These are phyloP conservation scores for Barnettozyma siamensis DNA, from an alignment of 805 yeast genomes.

Conservation along the genomic window DNA sequence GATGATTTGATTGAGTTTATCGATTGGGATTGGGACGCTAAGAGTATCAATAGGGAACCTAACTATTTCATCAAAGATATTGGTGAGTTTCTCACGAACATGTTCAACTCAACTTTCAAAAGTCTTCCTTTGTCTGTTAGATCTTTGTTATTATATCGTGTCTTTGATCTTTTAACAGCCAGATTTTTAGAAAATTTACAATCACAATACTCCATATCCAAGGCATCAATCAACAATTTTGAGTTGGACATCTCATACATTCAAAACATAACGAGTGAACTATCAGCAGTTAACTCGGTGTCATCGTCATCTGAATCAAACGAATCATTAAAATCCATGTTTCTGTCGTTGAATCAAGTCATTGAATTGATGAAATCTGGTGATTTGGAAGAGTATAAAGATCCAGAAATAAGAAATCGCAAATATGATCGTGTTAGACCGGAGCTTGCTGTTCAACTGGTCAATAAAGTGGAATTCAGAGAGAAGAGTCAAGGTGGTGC, in stretches of 20 bases:
- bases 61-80: conserved; percentile 73
- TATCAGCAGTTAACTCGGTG: conserved; percentile 24
- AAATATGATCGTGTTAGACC: conserved; percentile 70
- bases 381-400: conserved; percentile 56
- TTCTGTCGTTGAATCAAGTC: conserved; percentile 74
- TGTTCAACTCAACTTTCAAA: conserved; percentile 79
- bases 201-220: conserved; percentile 42
- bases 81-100: conserved; percentile 76
- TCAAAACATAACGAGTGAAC: conserved; percentile 41
- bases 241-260: conserved; percentile 74
- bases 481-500: not conserved
- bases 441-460: conserved; percentile 59
- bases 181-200: conserved; percentile 58
- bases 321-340: conserved; percentile 63
- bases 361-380: conserved; percentile 65
- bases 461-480: conserved; percentile 41
- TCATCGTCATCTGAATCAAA: conserved; percentile 16
- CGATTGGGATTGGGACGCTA: conserved; percentile 78
- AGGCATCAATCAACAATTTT: conserved; percentile 69
- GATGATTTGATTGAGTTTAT: conserved; percentile 76
- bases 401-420: conserved; percentile 48
- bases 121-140: conserved; percentile 75
- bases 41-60: conserved; percentile 49
- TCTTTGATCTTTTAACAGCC: conserved; percentile 78
- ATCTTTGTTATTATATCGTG: conserved; percentile 75